Evolutionary conservation across 2,329 filamentous ascomycete genomes (phyloP), one percentile per base, ranked within the genome.

Genomic region (Colletotrichum theobromicola): DNA sequence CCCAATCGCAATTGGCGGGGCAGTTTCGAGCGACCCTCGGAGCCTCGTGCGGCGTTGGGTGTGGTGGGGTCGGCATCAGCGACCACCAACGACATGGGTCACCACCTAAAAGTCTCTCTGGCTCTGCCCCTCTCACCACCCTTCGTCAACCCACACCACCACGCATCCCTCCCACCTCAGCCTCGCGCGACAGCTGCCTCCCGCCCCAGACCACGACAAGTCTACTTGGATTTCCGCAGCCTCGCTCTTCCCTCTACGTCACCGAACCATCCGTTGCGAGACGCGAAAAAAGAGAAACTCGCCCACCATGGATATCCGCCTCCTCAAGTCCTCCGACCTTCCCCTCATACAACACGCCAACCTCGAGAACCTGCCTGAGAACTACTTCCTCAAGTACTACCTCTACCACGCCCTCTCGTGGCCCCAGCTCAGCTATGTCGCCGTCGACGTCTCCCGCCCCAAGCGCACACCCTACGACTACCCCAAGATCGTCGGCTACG

Each of bases 311-410:
- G 95, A 97, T 87, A 98, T 99, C 86, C 94, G 96, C 78, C 88
- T 97, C 77, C 92, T 99, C 79, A 93, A 92, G 78, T 89, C 95
- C 77, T 94, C 92, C 77, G 95, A 97, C 86, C 94, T 97, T 78
- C 95, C 95, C 78, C 93, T 97, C 82, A 95, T 99, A 83, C 97
- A 99, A 87, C 95, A 97, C 85, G 96, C 96, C 83, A 98, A 99
- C 89, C 96, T 99, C 83, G 98, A 97, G 84, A 99, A 99, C 88
- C 91, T 99, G 68, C 97, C 97, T 78, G 97, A 99, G 86, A 99
- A 99, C 90, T 99, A 99, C 91, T 98, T 98, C 85, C 94, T 98
- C 87, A 99, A 99, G 90, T 99, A 99, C 90, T 99, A 99, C 88
- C 93, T 99, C 82, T 99, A 99, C 91, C 97, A 99, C 86, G 96